Evolutionary conservation across 495 filamentous ascomycete species (phyloP).

Genomic region (Penicillium cinerascens): DNA sequence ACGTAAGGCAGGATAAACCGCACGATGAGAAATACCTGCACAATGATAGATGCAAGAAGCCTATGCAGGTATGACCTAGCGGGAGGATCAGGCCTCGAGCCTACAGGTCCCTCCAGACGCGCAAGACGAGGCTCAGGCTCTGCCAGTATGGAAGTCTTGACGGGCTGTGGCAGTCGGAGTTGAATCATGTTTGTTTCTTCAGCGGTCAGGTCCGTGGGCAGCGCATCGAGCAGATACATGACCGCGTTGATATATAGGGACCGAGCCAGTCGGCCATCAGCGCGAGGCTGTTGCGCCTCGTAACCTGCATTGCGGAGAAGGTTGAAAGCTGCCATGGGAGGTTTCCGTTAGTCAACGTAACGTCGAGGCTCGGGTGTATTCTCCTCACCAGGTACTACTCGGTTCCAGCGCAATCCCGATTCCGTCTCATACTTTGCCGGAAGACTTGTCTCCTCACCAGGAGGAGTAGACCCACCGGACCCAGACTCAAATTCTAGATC

Average conservation of each 20-base stretch:
- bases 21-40: conserved; percentile 54
- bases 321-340: conserved; percentile 28
- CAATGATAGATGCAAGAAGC: conserved; percentile 50
- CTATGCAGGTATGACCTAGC: conserved; percentile 54
- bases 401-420: conserved; percentile 42
- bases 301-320: conserved; percentile 38
- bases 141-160: conserved; percentile 18
- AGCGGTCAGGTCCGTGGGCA: conserved; percentile 55
- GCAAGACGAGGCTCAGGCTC: conserved; percentile 13
- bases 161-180: conserved; percentile 26
- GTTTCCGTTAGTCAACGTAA: neutral
- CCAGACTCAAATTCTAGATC: conserved; percentile 15
- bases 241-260: conserved; percentile 64
- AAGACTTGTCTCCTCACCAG: conserved; percentile 7
- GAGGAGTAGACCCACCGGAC: conserved; percentile 13
- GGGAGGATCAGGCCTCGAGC: neutral
- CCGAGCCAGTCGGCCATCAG: conserved; percentile 49
- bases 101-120: conserved; percentile 27
- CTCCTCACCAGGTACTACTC: conserved; percentile 36
- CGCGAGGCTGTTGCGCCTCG: conserved; percentile 37
- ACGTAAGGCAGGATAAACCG: conserved; percentile 58
- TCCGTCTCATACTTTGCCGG: conserved; percentile 30
- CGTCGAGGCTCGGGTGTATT: too few relatives aligned
- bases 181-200: conserved; percentile 31
- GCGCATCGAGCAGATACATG: conserved; percentile 61